Conservation (phyloP, 2,329 filamentous ascomycete species). For the Sclerotinia sclerotiorum region DNA sequence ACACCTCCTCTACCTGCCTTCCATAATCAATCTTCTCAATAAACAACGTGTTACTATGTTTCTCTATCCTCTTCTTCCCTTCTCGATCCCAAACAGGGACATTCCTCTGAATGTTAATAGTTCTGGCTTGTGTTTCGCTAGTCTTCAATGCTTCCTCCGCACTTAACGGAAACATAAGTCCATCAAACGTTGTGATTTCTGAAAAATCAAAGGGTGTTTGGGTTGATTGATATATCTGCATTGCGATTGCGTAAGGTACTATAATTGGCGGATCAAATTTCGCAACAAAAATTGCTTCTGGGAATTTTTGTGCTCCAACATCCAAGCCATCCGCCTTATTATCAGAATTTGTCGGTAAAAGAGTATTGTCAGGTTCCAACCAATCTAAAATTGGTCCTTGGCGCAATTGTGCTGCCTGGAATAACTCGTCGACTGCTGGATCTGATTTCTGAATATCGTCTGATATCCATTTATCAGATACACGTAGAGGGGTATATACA, state of each 20-base stretch:
- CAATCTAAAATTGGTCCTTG: slow-evolving; percentile 59
- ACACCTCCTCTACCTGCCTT: slow-evolving; percentile 63
- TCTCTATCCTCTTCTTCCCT: slow-evolving; percentile 34
- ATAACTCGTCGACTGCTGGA: slow-evolving; percentile 47
- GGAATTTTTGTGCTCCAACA: slow-evolving; percentile 58
- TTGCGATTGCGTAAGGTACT: slow-evolving; percentile 63
- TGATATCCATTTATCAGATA: slow-evolving; percentile 74
- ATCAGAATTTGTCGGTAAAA: slow-evolving; percentile 48
- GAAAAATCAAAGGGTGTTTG: slow-evolving; percentile 59
- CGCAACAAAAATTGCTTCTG: slow-evolving; percentile 72
- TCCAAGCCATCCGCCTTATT: slow-evolving; percentile 54
- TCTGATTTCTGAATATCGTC: slow-evolving; percentile 61
- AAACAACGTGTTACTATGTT: slow-evolving; percentile 61
- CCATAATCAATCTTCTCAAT: slow-evolving; percentile 74
- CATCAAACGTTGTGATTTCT: slow-evolving; percentile 47
- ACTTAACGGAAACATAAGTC: slow-evolving; percentile 53
- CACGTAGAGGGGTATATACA: slow-evolving; percentile 60
- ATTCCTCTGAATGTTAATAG: slow-evolving; percentile 51
- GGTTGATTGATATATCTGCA: slow-evolving; percentile 60
- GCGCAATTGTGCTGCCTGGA: slow-evolving; percentile 37
- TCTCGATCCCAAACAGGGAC: slow-evolving; percentile 45
- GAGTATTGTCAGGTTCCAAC: slow-evolving; percentile 68
- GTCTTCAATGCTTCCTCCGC: slow-evolving; percentile 50
- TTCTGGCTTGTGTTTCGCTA: slow-evolving; percentile 52
- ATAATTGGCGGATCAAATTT: slow-evolving; percentile 72